phyloP scores from a whole-genome alignment of 1,284 basidiomycete genomes.

The Rhodotorula glutinis region DNA sequence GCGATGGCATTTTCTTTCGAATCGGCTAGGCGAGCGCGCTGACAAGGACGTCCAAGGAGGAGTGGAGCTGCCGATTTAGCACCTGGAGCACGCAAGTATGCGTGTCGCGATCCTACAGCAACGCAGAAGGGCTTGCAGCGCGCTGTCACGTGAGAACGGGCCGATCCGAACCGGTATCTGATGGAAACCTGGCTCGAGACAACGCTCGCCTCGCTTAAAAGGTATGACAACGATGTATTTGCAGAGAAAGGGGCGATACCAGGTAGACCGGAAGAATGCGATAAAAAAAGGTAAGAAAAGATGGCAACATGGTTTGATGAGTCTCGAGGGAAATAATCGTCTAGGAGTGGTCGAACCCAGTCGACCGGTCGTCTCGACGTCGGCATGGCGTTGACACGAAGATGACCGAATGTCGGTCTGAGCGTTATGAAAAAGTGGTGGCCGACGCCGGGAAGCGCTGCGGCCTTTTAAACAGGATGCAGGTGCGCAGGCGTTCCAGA shows the following conservation, averaged over 20 bases:
- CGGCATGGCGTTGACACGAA: too few species aligned
- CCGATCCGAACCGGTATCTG: too few species aligned
- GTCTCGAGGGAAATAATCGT: neutral
- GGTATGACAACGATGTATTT: neutral
- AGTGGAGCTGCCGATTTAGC: too few species aligned
- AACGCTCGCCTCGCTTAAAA: too few species aligned
- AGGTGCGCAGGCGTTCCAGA: neutral
- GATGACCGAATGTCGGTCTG: too few species aligned
- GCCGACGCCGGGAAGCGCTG: neutral
- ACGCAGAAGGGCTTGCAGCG: too few species aligned
- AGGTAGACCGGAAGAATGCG: neutral
- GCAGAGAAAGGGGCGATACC: neutral
- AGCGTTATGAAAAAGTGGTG: neutral
- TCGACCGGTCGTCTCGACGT: too few species aligned
- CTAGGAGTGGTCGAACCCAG: neutral
- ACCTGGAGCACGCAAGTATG: too few species aligned
- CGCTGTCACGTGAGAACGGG: neutral
- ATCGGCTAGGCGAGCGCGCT: too few species aligned
- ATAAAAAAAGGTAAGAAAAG: neutral
- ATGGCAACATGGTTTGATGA: neutral
- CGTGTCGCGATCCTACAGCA: too few species aligned
- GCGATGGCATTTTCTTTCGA: constrained; percentile 1
- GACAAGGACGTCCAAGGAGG: too few species aligned
- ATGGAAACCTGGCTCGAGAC: too few species aligned
- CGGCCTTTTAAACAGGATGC: neutral